Percentiles rank a stretch among this genome's conserved stretches.
These are phyloP conservation scores for Solanum ossicruentum DNA, from an alignment of 257 asterid species.

Conservation along the genomic window DNA sequence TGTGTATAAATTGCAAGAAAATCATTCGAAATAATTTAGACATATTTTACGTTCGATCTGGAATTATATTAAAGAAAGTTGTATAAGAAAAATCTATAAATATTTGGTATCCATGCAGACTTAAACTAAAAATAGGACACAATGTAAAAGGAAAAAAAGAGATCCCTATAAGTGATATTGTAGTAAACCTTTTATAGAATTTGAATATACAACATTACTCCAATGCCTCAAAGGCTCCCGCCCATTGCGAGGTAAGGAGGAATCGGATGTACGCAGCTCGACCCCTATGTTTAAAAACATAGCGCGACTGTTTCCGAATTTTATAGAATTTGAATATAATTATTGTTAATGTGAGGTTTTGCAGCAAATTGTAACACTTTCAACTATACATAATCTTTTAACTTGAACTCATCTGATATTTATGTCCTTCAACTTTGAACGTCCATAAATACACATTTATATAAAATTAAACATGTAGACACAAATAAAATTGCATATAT, in stretches of 20 bases:
- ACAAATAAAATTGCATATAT: too few relatives aligned
- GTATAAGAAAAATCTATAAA: too few relatives aligned
- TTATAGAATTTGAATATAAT: not conserved
- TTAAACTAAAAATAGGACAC: not conserved
- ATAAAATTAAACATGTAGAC: too few relatives aligned
- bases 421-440: not conserved
- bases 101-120: not conserved
- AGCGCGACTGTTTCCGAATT: too few relatives aligned
- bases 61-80: not conserved
- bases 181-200: too few relatives aligned
- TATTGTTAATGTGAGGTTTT: not conserved
- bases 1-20: not conserved
- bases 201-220: too few relatives aligned
- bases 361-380: not conserved
- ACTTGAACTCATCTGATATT: accelerated
- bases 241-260: too few relatives aligned
- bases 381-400: not conserved
- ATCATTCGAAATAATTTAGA: not conserved
- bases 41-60: not conserved
- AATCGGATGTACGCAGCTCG: too few relatives aligned
- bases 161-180: not conserved
- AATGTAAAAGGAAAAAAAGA: not conserved
- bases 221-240: too few relatives aligned
- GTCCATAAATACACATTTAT: too few relatives aligned
- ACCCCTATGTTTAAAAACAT: too few relatives aligned